Evolutionary conservation across 2,329 filamentous ascomycete genomes (phyloP).

Genomic region (Dactylonectria estremocensis): DNA sequence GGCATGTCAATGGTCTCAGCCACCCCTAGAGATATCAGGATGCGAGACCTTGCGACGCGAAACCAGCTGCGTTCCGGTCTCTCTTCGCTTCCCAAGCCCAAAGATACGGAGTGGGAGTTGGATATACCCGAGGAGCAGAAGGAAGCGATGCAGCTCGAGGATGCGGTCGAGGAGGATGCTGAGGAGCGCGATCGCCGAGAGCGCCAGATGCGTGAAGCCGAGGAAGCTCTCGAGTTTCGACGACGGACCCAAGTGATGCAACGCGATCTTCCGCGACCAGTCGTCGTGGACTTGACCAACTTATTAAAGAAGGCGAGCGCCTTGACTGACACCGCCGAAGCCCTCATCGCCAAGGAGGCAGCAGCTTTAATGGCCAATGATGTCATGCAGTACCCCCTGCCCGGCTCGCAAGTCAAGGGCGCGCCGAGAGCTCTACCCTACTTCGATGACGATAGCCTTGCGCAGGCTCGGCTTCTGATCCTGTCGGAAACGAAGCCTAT

Average conservation of each 20-base stretch:
- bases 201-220: constrained; percentile 79
- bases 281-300: constrained; percentile 77
- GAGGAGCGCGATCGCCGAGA: constrained; percentile 87
- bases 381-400: constrained; percentile 80
- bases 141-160: constrained; percentile 65
- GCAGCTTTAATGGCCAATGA: constrained; percentile 88
- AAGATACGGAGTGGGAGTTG: constrained; percentile 94
- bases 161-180: constrained; percentile 70
- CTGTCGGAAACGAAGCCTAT: constrained; percentile 75
- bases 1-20: constrained; percentile 78
- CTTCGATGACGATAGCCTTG: constrained; percentile 80
- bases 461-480: constrained; percentile 83
- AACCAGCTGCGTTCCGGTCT: constrained; percentile 80
- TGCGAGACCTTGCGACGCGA: constrained; percentile 78
- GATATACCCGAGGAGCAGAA: constrained; percentile 88
- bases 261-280: constrained; percentile 83
- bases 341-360: constrained; percentile 82
- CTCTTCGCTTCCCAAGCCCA: constrained; percentile 90
- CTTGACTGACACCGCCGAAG: constrained; percentile 75
- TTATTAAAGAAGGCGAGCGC: constrained; percentile 76
- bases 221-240: constrained; percentile 83
- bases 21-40: constrained; percentile 82
- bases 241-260: constrained; percentile 95
- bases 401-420: constrained; percentile 76
- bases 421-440: constrained; percentile 71